phyloP scores from a whole-genome alignment of 768 basidiomycete species.

The Phylloporus sp. region DNA sequence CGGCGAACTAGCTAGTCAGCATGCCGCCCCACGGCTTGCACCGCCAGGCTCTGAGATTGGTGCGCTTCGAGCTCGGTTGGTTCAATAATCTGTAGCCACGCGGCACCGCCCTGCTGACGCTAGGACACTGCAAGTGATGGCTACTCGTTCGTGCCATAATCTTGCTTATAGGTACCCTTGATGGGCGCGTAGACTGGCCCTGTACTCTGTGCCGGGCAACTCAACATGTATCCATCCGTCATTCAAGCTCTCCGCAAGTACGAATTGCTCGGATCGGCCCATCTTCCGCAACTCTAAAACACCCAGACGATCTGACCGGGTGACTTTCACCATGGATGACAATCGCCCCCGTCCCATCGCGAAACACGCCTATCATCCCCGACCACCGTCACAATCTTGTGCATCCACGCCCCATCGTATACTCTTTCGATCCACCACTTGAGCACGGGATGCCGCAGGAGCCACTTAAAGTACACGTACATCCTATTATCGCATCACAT shows the following conservation, averaged over 20 bases:
- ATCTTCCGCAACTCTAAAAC: no score
- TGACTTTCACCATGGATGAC: slow-evolving; percentile 16
- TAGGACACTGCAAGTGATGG: not conserved
- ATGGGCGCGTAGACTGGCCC: no score
- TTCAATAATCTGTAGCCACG: no score
- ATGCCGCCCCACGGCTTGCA: no score
- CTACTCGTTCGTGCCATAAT: not conserved
- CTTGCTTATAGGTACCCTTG: not conserved
- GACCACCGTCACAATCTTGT: slow-evolving; percentile 33
- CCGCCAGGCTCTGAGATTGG: no score
- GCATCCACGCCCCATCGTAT: slow-evolving; percentile 38
- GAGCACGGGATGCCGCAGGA: slow-evolving; percentile 37
- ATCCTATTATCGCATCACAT: slow-evolving; percentile 10
- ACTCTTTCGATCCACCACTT: slow-evolving; percentile 40
- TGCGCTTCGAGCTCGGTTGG: no score
- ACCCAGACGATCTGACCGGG: not conserved
- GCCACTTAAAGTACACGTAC: slow-evolving; percentile 35
- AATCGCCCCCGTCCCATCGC: slow-evolving; percentile 23
- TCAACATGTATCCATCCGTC: no score
- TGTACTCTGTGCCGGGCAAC: no score
- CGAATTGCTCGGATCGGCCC: not conserved
- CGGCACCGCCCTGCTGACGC: not conserved
- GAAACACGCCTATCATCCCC: slow-evolving; percentile 27
- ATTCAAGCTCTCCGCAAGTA: not conserved
- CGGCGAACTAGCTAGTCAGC: no score